Conservation (phyloP, 1,284 basidiomycete species). For the Polyporus tsugae region DNA sequence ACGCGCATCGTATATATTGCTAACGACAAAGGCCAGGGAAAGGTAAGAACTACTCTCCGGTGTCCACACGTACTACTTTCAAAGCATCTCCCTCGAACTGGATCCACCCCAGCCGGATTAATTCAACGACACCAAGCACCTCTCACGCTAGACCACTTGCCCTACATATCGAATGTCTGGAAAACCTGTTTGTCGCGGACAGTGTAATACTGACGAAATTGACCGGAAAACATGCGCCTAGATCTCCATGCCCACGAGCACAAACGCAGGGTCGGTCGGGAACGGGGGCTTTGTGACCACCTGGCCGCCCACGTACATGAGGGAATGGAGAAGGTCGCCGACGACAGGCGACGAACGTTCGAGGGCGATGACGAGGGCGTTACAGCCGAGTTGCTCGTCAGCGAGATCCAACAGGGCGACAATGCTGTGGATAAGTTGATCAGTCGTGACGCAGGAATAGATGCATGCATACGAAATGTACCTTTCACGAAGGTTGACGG, state of each 20-base stretch:
- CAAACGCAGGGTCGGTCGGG: conserved; percentile 71
- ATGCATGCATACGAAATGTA: conserved; percentile 41
- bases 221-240: conserved; percentile 39
- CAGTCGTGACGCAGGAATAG: not conserved
- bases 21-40: not conserved
- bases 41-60: conserved; percentile 18
- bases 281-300: conserved; percentile 81
- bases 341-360: conserved; percentile 66
- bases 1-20: conserved; percentile 1
- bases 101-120: conserved; percentile 9
- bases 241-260: conserved; percentile 82
- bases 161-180: conserved; percentile 7
- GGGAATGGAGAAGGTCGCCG: conserved; percentile 73
- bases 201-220: not conserved
- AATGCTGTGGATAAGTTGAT: conserved; percentile 56
- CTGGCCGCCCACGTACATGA: conserved; percentile 85
- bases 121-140: conserved; percentile 21
- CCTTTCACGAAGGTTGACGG: conserved; percentile 83
- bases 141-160: conserved; percentile 11
- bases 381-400: conserved; percentile 79
- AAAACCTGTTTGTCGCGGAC: not conserved
- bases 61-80: conserved; percentile 11
- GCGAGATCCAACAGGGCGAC: conserved; percentile 85
- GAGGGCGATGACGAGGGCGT: conserved; percentile 78
- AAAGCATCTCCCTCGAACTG: not conserved